These are phyloP conservation scores for Jackrogersella multiformis DNA, from an alignment of 495 filamentous ascomycete species.

Conservation along the genomic window DNA sequence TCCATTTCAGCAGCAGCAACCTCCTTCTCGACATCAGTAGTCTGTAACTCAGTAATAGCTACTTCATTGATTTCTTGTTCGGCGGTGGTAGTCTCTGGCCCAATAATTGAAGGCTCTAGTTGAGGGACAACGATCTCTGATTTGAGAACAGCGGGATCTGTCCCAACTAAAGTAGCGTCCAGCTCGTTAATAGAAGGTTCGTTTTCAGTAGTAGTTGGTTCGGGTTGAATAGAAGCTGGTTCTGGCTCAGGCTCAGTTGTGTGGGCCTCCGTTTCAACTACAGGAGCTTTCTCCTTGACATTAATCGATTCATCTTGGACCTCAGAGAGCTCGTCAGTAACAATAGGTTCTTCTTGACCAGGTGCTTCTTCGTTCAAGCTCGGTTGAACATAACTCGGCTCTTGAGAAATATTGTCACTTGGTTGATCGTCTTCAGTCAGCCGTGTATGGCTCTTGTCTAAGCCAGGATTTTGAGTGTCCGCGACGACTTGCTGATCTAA, in stretches of 20 bases:
- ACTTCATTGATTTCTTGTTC: not conserved
- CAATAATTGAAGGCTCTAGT: not conserved
- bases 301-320: not conserved
- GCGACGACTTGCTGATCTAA: not conserved
- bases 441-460: not conserved
- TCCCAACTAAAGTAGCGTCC: no score
- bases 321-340: not conserved
- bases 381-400: not conserved
- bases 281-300: not conserved
- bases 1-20: not conserved
- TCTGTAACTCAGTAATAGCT: not conserved
- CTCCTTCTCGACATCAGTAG: not conserved
- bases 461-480: not conserved
- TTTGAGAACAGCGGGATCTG: not conserved
- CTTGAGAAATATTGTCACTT: not conserved
- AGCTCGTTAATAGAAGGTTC: not conserved
- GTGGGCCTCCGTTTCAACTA: not conserved
- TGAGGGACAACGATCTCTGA: not conserved
- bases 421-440: not conserved
- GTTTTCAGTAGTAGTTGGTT: not conserved
- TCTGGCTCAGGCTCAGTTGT: not conserved
- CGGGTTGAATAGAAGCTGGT: no score
- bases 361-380: not conserved
- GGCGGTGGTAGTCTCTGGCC: not conserved
- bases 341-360: not conserved